phyloP scores from a whole-genome alignment of 768 basidiomycete genomes.

The Terana coerulea region DNA sequence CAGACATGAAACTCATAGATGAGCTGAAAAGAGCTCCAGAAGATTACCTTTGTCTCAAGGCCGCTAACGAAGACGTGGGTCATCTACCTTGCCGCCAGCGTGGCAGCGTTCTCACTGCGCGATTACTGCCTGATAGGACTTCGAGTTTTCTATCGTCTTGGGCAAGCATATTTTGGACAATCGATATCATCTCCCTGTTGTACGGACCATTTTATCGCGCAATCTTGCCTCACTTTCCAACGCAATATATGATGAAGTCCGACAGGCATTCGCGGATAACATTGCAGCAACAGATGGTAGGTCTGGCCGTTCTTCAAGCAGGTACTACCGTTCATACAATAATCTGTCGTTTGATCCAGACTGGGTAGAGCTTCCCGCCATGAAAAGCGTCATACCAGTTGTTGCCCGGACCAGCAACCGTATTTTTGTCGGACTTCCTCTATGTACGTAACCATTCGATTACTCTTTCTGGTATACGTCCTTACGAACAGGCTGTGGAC shows the following conservation, averaged over 20 bases:
- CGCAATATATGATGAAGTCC: conserved; percentile 18
- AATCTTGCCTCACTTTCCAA: conserved; percentile 11
- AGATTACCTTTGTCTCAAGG: conserved; percentile 38
- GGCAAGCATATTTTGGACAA: neutral
- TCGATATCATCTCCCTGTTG: conserved; percentile 5
- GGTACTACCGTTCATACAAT: too few species aligned
- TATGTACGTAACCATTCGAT: conserved; percentile 27
- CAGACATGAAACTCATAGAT: conserved; percentile 39
- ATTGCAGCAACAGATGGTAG: neutral
- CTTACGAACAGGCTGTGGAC: neutral
- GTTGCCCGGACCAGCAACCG: conserved; percentile 42
- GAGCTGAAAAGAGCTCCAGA: conserved; percentile 46
- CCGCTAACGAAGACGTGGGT: conserved; percentile 37
- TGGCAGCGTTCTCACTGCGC: too few species aligned
- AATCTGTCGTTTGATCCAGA: neutral
- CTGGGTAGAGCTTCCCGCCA: neutral
- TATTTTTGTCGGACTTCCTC: conserved; percentile 45
- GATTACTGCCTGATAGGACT: neutral
- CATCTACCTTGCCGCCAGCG: too few species aligned
- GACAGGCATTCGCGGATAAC: conserved; percentile 14
- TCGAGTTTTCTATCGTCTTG: neutral
- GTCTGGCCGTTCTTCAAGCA: neutral
- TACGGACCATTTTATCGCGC: neutral
- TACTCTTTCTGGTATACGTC: neutral
- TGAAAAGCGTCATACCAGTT: conserved; percentile 24